Evolutionary conservation across 345 rosid genomes (phyloP).

Genomic region (Physaria fendleri): DNA sequence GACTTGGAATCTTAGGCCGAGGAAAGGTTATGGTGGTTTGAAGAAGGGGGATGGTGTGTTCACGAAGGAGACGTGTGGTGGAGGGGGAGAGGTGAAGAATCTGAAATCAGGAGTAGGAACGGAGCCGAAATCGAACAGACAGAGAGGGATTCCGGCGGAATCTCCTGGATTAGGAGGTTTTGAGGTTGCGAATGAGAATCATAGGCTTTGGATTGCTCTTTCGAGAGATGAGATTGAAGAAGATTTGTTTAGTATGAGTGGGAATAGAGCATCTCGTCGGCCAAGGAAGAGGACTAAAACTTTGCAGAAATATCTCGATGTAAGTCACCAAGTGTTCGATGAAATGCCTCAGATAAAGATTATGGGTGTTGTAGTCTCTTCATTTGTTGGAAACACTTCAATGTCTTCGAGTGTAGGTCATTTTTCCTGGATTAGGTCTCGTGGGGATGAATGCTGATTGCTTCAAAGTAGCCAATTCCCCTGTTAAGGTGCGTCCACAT

Average conservation of each 20-base stretch:
- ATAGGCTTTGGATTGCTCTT: slow-evolving; percentile 62
- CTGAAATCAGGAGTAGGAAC: slow-evolving; percentile 26
- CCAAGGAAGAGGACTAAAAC: slow-evolving; percentile 72
- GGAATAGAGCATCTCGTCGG: slow-evolving; percentile 69
- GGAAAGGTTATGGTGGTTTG: slow-evolving; percentile 27
- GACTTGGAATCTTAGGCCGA: slow-evolving; percentile 84
- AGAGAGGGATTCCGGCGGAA: slow-evolving; percentile 58
- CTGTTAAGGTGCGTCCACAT: slow-evolving; percentile 46
- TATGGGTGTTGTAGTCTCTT: neutral
- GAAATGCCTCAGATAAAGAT: slow-evolving; percentile 13
- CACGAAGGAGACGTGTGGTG: slow-evolving; percentile 7
- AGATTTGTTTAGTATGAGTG: slow-evolving; percentile 80
- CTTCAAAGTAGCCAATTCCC: slow-evolving; percentile 46
- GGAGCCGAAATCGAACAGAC: slow-evolving; percentile 57
- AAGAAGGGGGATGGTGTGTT: slow-evolving; percentile 21
- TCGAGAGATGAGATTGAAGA: slow-evolving; percentile 91
- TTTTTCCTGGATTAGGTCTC: slow-evolving; percentile 82
- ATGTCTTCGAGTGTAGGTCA: slow-evolving; percentile 30
- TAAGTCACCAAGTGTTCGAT: slow-evolving; percentile 33
- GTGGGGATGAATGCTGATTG: slow-evolving; percentile 75
- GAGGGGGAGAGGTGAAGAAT: slow-evolving; percentile 19
- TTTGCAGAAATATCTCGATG: slow-evolving; percentile 75
- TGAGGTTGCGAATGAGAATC: slow-evolving; percentile 55
- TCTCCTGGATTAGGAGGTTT: slow-evolving; percentile 35
- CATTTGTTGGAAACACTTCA: neutral